A percentile compares a stretch with the other conserved stretches of the same genome.
phyloP scores from a whole-genome alignment of 1,284 basidiomycete species.

The Cystobasidium sp. region DNA sequence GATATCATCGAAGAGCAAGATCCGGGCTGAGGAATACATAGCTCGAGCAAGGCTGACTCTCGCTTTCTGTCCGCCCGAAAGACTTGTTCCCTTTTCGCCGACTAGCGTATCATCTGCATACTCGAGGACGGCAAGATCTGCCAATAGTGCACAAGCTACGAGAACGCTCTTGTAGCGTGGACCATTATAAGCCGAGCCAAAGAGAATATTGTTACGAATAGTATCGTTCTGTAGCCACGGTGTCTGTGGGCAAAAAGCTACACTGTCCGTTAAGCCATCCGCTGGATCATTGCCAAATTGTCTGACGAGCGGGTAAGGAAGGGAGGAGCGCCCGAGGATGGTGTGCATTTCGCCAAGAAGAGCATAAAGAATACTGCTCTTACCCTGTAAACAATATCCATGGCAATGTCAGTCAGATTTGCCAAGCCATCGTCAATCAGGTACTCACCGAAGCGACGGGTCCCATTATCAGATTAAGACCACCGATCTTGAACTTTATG shows the following conservation, averaged over 20 bases:
- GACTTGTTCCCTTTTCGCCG: constrained; percentile 70
- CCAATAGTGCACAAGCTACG: constrained; percentile 75
- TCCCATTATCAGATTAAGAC: constrained; percentile 69
- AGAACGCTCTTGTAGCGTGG: constrained; percentile 72
- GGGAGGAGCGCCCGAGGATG: constrained; percentile 61
- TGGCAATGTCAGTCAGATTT: background rate
- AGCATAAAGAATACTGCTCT: constrained; percentile 70
- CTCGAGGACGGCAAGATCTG: constrained; percentile 74
- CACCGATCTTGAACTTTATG: constrained; percentile 69
- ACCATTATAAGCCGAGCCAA: constrained; percentile 69
- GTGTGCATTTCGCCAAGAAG: constrained; percentile 66
- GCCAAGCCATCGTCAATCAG: constrained; percentile 53
- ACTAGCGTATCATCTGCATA: constrained; percentile 78
- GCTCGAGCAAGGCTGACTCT: constrained; percentile 56
- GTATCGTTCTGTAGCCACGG: constrained; percentile 81
- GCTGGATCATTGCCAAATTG: constrained; percentile 57
- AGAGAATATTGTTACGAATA: constrained; percentile 79
- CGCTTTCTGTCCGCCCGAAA: constrained; percentile 73
- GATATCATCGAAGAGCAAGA: constrained; percentile 58
- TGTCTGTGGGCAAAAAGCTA: constrained; percentile 85
- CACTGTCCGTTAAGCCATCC: constrained; percentile 66
- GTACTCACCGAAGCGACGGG: constrained; percentile 68
- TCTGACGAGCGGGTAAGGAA: constrained; percentile 61
- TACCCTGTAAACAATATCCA: constrained; percentile 61
- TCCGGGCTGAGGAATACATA: constrained; percentile 57